Conservation (phyloP, 176 grass and related monocot genomes). For the Eleusine coracana region DNA sequence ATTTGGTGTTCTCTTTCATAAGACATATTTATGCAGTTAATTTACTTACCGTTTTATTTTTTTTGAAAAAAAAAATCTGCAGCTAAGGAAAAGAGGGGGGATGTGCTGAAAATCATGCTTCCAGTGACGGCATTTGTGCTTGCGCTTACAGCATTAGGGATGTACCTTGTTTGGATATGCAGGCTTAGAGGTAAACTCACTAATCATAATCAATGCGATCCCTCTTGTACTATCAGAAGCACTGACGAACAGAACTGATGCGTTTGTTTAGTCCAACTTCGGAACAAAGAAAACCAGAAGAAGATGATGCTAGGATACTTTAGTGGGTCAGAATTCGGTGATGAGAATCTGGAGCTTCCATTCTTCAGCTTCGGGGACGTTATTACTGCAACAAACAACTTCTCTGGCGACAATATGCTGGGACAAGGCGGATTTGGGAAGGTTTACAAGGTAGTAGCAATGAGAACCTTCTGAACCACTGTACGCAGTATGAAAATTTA, state of each 20-base stretch:
- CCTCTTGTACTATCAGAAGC: neutral
- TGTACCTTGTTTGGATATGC: slow-evolving; percentile 27
- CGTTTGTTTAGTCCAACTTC: neutral
- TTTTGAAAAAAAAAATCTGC: neutral
- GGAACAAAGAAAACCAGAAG: neutral
- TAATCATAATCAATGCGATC: neutral
- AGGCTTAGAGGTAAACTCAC: slow-evolving; percentile 35
- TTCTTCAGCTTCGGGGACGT: slow-evolving; percentile 49
- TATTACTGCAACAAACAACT: slow-evolving; percentile 49
- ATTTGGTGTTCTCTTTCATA: too few relatives aligned
- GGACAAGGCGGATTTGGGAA: slow-evolving; percentile 59
- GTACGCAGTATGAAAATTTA: neutral
- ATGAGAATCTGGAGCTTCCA: slow-evolving; percentile 43
- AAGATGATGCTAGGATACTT: slow-evolving; percentile 8
- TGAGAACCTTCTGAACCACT: neutral
- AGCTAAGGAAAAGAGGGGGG: slow-evolving; percentile 5
- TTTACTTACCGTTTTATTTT: too few relatives aligned
- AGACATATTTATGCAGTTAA: too few relatives aligned
- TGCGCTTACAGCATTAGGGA: neutral
- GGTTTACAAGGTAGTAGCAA: slow-evolving; percentile 50
- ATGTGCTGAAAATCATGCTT: slow-evolving; percentile 1
- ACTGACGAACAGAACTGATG: neutral
- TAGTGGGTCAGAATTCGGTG: slow-evolving; percentile 5
- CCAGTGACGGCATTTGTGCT: slow-evolving; percentile 15
- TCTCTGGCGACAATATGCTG: slow-evolving; percentile 43